Base-by-base conservation (phyloP, 371 early-diverging fungal genomes). In the Vairimorpha apis region DNA sequence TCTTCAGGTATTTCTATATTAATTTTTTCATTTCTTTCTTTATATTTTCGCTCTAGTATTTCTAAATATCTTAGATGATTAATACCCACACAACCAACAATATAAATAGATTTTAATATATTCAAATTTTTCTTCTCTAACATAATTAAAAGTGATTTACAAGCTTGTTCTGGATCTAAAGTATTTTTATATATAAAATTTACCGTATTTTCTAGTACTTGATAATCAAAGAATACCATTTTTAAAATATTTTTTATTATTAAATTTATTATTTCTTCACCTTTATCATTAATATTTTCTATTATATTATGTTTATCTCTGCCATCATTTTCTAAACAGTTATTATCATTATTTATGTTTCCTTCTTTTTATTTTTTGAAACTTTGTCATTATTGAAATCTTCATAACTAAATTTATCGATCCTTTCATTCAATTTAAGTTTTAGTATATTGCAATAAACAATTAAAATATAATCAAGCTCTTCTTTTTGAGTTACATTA, bases 31-130 rank as follows among this genome's bases (percentile, higher is more conserved):
- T 65, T 47, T 13, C 67, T 65, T 2, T 27, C 23, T 66, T 75
- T 82, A 45, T 67, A 72, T 18, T 67, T 67, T 29, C 70, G 69
- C 44, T 82, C 82, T 30, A 82, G 23, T 41, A 68, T 41, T 12
- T 82, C 80, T n/a, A 82, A 43, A 56, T 73, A 78, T 55, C 75
- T 65, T n/a, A 74, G 64, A 44, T 81, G 73, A 29, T 68, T 72
- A n/a, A 82, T 38, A 3, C 75, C 80, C 8, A 82, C 67, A 33
- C 74, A 78, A 35, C 83, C 83, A 1, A 83, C 72, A 14, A 70
- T 49, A 74, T 72, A 79, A 55, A 75, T 18, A 3, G 67, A 30
- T 69, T 79, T 79, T 30, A 73, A 33, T n/a, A 27, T 49, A 70
- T 47, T 71, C 16, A 65, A 45, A 16, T 47, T 44, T 18, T 55